These are phyloP conservation scores for Pseudogymnoascus sp. DNA, from an alignment of 2,329 filamentous ascomycete genomes.

Conservation along the genomic window DNA sequence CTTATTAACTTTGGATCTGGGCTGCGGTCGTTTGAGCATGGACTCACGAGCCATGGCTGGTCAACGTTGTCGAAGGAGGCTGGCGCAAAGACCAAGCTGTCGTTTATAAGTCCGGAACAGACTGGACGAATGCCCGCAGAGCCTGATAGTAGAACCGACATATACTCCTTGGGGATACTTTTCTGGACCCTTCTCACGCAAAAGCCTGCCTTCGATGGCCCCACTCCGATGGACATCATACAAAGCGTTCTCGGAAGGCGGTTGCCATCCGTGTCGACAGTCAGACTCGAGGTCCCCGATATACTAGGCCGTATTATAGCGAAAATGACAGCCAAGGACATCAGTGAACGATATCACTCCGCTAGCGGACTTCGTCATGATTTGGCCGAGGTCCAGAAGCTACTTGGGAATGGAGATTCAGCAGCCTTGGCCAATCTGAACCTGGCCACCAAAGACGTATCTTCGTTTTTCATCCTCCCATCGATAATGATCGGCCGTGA, in stretches of 20 bases:
- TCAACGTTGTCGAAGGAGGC: constrained; percentile 73
- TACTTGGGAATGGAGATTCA: constrained; percentile 69
- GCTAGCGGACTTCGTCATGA: constrained; percentile 81
- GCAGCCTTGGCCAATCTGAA: constrained; percentile 65
- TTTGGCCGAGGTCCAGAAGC: constrained; percentile 64
- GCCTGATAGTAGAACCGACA: constrained; percentile 86
- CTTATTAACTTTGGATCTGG: constrained; percentile 83
- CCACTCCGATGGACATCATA: constrained; percentile 80
- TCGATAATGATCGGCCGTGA: constrained; percentile 73
- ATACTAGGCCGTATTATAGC: constrained; percentile 77
- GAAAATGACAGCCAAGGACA: constrained; percentile 85
- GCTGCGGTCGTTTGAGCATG: constrained; percentile 82
- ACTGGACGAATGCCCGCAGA: constrained; percentile 89
- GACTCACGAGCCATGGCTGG: constrained; percentile 81
- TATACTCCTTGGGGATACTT: constrained; percentile 83
- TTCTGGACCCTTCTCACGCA: constrained; percentile 84
- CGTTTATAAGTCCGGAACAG: constrained; percentile 91
- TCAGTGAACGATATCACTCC: constrained; percentile 83
- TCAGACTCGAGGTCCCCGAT: constrained; percentile 78
- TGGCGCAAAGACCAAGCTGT: constrained; percentile 80
- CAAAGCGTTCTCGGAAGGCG: constrained; percentile 79
- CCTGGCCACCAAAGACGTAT: constrained; percentile 79
- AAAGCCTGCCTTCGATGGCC: constrained; percentile 71
- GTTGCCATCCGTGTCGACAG: constrained; percentile 68
- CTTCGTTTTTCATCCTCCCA: constrained; percentile 85